These are phyloP conservation scores for Torulaspora pretoriensis DNA, from an alignment of 1,139 yeast genomes.

Conservation along the genomic window DNA sequence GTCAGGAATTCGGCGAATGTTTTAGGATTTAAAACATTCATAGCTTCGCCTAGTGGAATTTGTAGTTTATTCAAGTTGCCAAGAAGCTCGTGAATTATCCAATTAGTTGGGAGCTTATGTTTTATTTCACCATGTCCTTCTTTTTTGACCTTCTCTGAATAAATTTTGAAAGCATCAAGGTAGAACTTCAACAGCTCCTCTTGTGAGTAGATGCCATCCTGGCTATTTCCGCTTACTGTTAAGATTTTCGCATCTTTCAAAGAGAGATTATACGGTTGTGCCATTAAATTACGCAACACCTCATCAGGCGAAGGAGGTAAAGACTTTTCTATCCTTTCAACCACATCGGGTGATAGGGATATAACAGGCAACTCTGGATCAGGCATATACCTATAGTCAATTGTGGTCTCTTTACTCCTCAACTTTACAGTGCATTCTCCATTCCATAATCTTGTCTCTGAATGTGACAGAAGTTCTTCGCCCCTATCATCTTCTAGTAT, in stretches of 20 bases:
- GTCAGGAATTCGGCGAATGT: slow-evolving; percentile 45
- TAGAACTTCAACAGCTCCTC: slow-evolving; percentile 53
- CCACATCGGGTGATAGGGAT: slow-evolving; percentile 42
- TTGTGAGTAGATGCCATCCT: slow-evolving; percentile 27
- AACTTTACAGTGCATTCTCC: slow-evolving; percentile 62
- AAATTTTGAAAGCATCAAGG: slow-evolving; percentile 39
- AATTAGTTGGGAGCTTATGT: slow-evolving; percentile 55
- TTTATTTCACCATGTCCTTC: slow-evolving; percentile 24
- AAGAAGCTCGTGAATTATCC: slow-evolving; percentile 78
- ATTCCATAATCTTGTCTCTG: slow-evolving; percentile 92
- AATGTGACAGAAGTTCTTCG: slow-evolving; percentile 39
- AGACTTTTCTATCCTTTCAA: slow-evolving; percentile 37
- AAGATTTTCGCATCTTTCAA: slow-evolving; percentile 50
- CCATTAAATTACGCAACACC: slow-evolving; percentile 46
- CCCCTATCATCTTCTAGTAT: slow-evolving; percentile 38
- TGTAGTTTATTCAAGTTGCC: slow-evolving; percentile 62
- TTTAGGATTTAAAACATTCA: slow-evolving; percentile 37
- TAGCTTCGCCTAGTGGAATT: slow-evolving; percentile 38
- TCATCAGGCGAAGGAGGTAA: slow-evolving; percentile 67
- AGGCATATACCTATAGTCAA: slow-evolving; percentile 91
- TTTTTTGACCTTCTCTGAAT: slow-evolving; percentile 25
- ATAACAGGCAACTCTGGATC: slow-evolving; percentile 81
- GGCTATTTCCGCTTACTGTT: slow-evolving; percentile 26
- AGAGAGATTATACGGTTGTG: slow-evolving; percentile 53
- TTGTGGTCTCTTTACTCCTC: slow-evolving; percentile 73